phyloP scores from a whole-genome alignment of 352 stramenopile genomes.

The Pythium angustatum region DNA sequence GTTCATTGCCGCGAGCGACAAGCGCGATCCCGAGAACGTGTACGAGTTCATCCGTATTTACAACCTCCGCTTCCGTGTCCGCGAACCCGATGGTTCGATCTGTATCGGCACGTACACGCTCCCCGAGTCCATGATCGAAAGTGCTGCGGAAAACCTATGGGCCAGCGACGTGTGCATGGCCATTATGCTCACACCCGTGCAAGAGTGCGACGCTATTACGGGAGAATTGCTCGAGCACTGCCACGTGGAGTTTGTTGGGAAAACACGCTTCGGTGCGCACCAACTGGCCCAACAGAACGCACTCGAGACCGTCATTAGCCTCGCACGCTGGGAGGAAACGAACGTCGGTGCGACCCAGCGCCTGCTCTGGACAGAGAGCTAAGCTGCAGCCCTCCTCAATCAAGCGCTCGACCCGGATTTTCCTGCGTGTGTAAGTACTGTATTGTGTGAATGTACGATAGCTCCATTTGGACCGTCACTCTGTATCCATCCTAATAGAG shows the following conservation, averaged over 20 bases:
- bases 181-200: constrained; percentile 38
- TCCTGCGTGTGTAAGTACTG: neutral
- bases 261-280: constrained; percentile 36
- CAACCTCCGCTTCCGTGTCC: constrained; percentile 52
- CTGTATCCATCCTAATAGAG: constrained; percentile 2
- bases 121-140: constrained; percentile 19
- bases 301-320: constrained; percentile 51
- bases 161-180: constrained; percentile 42
- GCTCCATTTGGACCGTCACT: neutral
- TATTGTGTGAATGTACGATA: neutral
- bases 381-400: too few species aligned
- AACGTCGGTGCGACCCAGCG: constrained; percentile 44
- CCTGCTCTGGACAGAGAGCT: constrained; percentile 21
- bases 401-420: neutral
- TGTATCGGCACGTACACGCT: constrained; percentile 40
- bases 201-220: constrained; percentile 28
- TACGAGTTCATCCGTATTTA: constrained; percentile 35
- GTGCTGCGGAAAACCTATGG: constrained; percentile 33
- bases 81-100: constrained; percentile 42
- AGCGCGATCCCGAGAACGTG: constrained; percentile 34
- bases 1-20: constrained; percentile 46
- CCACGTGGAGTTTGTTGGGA: constrained; percentile 40
- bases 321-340: constrained; percentile 55
- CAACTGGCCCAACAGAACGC: constrained; percentile 37
- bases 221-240: constrained; percentile 36